Evolutionary conservation across 441 rosid species (phyloP), one percentile per base, ranked within the genome.

Genomic region (Pelargonium australe): DNA sequence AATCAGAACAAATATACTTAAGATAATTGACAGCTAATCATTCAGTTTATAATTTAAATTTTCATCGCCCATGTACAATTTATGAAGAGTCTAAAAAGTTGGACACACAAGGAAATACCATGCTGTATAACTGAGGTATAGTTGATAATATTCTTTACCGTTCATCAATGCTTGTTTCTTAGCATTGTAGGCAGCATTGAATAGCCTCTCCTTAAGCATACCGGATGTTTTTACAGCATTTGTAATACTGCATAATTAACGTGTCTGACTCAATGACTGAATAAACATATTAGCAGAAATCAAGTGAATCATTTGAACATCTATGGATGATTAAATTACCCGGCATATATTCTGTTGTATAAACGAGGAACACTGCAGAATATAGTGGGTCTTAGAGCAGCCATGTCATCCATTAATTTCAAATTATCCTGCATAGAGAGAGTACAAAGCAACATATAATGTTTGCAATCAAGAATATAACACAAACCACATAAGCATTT

Each of bases 301-400:
- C 68, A 70, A 73, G 12, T 37, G 53, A 40, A 63, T 60, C 20
- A 71, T 57, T 71, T 78, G 55, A 80, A 67, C 40, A 69, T 72
- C 71, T 63, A 53, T 25, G 62, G 69, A 63, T 3, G 55, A 75
- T 70, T 66, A 66, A 45, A 70, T 82, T 76, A 95, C 99, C 99
- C 90, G 57, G 76, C 86, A 78, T 95, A 95, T 78, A 95, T 90
- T 85, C 98, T 90, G 71, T 92, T 92, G 76, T 85, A 92, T 70
- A 92, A 80, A 72, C 98, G 96, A 83, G 99, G 99, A 75, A 95
- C 98, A 65, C 99, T 92, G 87, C 87, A 81, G 83, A 95, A 95
- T 75, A 95, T 4, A 62, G 99, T 95, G 47, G 99, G 99, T 76
- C 96, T 87, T 47, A 95, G 85, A 74, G 88, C 86, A 77, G 89